phyloP scores from a whole-genome alignment of 371 early-diverging fungal species.

The Cokeromyces recurvatus region DNA sequence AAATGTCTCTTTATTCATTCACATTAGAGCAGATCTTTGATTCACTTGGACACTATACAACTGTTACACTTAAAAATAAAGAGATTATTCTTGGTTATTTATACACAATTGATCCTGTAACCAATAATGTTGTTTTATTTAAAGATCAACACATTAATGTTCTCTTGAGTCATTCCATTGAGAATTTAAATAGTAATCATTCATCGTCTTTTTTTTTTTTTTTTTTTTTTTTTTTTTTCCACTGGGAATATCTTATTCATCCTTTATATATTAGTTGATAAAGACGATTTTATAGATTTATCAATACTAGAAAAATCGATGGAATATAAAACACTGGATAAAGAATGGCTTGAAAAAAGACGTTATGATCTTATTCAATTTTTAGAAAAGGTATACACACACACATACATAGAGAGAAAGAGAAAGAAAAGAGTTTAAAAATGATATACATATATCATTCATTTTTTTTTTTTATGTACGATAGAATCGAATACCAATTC shows the following conservation, averaged over 20 bases:
- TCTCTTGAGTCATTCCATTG: slow-evolving; percentile 19
- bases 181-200: slow-evolving; percentile 1
- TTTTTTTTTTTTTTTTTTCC: neutral
- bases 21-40: neutral
- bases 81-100: slow-evolving; percentile 20
- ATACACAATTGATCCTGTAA: slow-evolving; percentile 31
- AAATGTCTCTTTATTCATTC: neutral
- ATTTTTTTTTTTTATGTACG: neutral
- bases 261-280: slow-evolving; percentile 15
- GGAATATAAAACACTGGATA: neutral
- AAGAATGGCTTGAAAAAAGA: slow-evolving; percentile 6
- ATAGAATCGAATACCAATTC: slow-evolving; percentile 49
- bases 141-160: slow-evolving; percentile 7
- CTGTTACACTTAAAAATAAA: slow-evolving; percentile 1
- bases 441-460: too few species aligned
- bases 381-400: slow-evolving; percentile 5
- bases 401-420: neutral
- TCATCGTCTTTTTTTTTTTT: neutral
- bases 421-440: too few species aligned
- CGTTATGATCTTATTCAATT: slow-evolving; percentile 1
- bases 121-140: slow-evolving; percentile 19
- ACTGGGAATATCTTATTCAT: too few species aligned
- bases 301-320: neutral
- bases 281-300: slow-evolving; percentile 1
- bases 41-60: slow-evolving; percentile 4